phyloP scores from a whole-genome alignment of 2,329 filamentous ascomycete genomes.

The Pyrenophora seminiperda region DNA sequence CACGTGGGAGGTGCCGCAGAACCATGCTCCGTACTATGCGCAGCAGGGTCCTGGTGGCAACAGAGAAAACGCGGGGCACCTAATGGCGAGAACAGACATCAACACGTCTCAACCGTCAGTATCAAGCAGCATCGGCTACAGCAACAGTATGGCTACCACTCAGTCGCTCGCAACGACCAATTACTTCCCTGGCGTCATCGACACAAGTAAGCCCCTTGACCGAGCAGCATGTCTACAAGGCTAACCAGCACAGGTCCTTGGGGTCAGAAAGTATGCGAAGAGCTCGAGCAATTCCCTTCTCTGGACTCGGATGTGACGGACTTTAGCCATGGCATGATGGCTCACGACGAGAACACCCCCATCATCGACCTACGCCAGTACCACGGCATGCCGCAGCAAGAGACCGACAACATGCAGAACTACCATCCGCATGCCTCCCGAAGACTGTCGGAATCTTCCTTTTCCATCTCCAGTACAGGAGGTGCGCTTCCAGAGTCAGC shows the following conservation, averaged over 20 bases:
- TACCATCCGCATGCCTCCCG: slow-evolving; percentile 59
- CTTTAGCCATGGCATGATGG: slow-evolving; percentile 44
- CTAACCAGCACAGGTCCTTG: slow-evolving; percentile 45
- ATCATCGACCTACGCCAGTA: slow-evolving; percentile 51
- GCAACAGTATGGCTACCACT: slow-evolving; percentile 26
- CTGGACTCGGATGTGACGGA: slow-evolving; percentile 48
- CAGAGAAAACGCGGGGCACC: slow-evolving; percentile 37
- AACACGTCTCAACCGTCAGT: slow-evolving; percentile 32
- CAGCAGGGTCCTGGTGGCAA: slow-evolving; percentile 26
- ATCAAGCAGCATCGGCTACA: slow-evolving; percentile 27
- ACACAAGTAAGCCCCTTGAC: slow-evolving; percentile 42
- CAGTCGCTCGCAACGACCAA: slow-evolving; percentile 34
- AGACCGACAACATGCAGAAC: slow-evolving; percentile 34
- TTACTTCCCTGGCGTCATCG: slow-evolving; percentile 45
- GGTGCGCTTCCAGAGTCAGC: slow-evolving; percentile 67
- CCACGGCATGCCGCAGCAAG: slow-evolving; percentile 38
- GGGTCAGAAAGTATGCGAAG: slow-evolving; percentile 48
- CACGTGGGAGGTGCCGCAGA: slow-evolving; percentile 44
- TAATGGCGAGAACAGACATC: slow-evolving; percentile 31
- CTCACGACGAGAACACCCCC: slow-evolving; percentile 48
- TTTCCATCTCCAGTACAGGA: slow-evolving; percentile 69
- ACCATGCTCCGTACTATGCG: slow-evolving; percentile 41
- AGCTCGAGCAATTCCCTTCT: slow-evolving; percentile 47
- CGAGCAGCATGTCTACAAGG: background rate
- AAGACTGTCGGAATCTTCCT: slow-evolving; percentile 74